Evolutionary conservation across 129 eudicot genomes (phyloP).

Genomic region (Lonicera japonica): DNA sequence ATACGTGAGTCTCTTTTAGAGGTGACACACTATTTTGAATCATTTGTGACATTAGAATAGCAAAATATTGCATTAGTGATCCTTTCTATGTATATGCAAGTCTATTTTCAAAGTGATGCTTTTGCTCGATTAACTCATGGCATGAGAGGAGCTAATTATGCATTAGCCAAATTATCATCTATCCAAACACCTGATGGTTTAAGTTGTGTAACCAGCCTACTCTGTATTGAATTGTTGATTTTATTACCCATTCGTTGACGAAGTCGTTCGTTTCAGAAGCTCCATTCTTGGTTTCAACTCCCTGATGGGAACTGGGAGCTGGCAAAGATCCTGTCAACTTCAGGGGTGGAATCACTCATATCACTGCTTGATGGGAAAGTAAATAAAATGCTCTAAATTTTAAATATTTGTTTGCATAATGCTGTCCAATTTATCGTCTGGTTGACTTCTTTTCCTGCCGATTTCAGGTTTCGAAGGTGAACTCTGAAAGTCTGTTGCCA

Average conservation of each 20-base stretch:
- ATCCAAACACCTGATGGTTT: background rate
- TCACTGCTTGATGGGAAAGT: constrained; percentile 59
- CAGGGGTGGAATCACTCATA: constrained; percentile 60
- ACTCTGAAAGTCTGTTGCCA: constrained; percentile 49
- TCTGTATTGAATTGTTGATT: constrained; percentile 1
- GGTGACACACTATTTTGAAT: too few relatives aligned
- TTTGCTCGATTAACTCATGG: too few relatives aligned
- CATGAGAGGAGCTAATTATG: constrained; percentile 3
- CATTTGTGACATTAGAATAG: too few relatives aligned
- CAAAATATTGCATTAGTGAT: too few relatives aligned
- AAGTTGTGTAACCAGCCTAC: background rate
- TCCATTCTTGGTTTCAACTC: constrained; percentile 70
- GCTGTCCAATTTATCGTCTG: constrained; percentile 9
- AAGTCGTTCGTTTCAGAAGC: constrained; percentile 37
- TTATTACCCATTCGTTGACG: background rate
- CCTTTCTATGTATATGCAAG: too few relatives aligned
- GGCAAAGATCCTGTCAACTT: constrained; percentile 52
- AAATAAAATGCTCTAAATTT: constrained; percentile 13
- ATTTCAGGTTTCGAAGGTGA: constrained; percentile 61
- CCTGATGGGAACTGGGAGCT: constrained; percentile 93
- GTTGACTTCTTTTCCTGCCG: constrained; percentile 10
- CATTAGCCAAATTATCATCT: too few relatives aligned
- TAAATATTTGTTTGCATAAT: constrained; percentile 2
- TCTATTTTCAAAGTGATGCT: background rate
- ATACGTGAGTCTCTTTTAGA: too few relatives aligned